phyloP scores from a whole-genome alignment of 495 filamentous ascomycete genomes.

The Trichodelitschia bisporula region DNA sequence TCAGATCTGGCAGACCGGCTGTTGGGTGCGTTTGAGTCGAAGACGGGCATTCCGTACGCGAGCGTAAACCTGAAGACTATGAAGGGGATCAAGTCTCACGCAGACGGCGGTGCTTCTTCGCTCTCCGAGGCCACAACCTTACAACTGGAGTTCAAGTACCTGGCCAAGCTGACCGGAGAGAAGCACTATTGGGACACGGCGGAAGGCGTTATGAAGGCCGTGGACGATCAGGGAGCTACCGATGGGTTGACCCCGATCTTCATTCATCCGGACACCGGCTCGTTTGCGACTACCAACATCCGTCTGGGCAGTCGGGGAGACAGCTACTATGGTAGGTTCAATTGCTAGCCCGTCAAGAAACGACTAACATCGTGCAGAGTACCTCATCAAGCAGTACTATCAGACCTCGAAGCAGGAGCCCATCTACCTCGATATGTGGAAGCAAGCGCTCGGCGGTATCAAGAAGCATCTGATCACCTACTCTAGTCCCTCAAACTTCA shows the following conservation, averaged over 20 bases:
- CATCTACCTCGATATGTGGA: slow-evolving; percentile 80
- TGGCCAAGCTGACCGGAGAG: slow-evolving; percentile 86
- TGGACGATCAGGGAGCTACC: slow-evolving; percentile 50
- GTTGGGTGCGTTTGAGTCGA: slow-evolving; percentile 65
- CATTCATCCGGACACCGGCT: slow-evolving; percentile 52
- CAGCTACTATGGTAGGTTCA: slow-evolving; percentile 58
- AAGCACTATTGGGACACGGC: slow-evolving; percentile 70
- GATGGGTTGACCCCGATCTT: slow-evolving; percentile 85
- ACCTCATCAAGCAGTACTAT: slow-evolving; percentile 88
- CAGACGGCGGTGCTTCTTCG: slow-evolving; percentile 72
- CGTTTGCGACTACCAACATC: slow-evolving; percentile 64
- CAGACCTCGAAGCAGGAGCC: slow-evolving; percentile 74
- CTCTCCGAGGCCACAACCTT: slow-evolving; percentile 81
- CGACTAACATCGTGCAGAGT: slow-evolving; percentile 26
- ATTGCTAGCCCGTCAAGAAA: background rate
- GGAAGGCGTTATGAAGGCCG: slow-evolving; percentile 73
- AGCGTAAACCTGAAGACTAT: slow-evolving; percentile 67
- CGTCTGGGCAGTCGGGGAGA: slow-evolving; percentile 83
- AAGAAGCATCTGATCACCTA: slow-evolving; percentile 83
- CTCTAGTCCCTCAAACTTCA: slow-evolving; percentile 51
- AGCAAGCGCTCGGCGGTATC: slow-evolving; percentile 61
- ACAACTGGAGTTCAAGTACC: slow-evolving; percentile 93
- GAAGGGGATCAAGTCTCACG: slow-evolving; percentile 51
- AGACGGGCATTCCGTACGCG: slow-evolving; percentile 67
- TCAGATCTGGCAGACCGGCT: slow-evolving; percentile 76